A percentile compares a stretch with the other conserved stretches of the same genome.
Conservation (phyloP, 805 yeast species). For the Pichia eremophila region DNA sequence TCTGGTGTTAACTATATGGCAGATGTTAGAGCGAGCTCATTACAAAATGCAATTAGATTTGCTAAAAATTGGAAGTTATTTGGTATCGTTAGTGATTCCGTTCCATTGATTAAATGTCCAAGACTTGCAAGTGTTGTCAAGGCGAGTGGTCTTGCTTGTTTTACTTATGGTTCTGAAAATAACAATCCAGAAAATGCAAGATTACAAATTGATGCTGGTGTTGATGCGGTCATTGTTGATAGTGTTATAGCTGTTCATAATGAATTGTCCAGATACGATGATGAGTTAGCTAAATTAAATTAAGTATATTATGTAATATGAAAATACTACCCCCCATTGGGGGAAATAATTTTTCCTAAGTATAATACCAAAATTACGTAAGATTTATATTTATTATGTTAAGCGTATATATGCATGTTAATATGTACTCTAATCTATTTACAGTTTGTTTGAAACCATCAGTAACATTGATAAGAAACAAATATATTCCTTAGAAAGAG, state of each 20-base stretch:
- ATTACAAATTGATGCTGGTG: constrained; percentile 86
- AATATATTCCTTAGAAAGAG: no score
- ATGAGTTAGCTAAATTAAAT: not conserved
- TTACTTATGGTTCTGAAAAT: constrained; percentile 79
- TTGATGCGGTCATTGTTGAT: constrained; percentile 97
- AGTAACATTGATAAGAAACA: no score
- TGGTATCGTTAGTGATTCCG: constrained; percentile 86
- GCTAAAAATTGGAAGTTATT: constrained; percentile 84
- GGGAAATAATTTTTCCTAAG: not conserved
- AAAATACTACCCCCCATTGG: no score
- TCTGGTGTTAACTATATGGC: constrained; percentile 82
- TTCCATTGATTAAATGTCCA: constrained; percentile 82
- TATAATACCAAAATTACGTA: no score
- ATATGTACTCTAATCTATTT: no score
- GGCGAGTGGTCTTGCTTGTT: constrained; percentile 83
- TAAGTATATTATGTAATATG: not conserved
- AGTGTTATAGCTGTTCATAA: constrained; percentile 88
- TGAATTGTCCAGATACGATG: constrained; percentile 40
- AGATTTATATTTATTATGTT: no score
- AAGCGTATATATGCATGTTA: no score
- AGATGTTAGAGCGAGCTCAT: constrained; percentile 76
- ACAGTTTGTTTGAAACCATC: no score
- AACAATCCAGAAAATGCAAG: constrained; percentile 78
- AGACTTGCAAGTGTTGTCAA: constrained; percentile 86
- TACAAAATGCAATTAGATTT: constrained; percentile 86